phyloP scores from a whole-genome alignment of 176 grass and related monocot species.

The Eragrostis nindensis region DNA sequence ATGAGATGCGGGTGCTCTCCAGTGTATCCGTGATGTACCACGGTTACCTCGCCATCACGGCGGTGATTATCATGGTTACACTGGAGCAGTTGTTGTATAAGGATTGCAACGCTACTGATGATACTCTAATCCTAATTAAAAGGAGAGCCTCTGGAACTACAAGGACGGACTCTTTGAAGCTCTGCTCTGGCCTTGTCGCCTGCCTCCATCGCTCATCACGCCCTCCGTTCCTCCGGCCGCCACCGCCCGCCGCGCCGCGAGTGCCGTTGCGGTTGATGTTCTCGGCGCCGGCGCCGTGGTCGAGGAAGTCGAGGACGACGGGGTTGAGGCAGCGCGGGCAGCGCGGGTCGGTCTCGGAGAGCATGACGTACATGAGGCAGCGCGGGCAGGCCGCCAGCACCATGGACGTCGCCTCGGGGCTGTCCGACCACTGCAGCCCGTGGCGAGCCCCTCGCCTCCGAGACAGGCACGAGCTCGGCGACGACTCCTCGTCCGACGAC shows the following conservation, averaged over 20 bases:
- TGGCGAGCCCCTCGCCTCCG: constrained; percentile 58
- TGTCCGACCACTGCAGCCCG: constrained; percentile 55
- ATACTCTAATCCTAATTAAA: background rate
- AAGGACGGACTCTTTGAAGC: background rate
- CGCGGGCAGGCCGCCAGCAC: constrained; percentile 70
- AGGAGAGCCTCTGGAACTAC: too few relatives aligned
- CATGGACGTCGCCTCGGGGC: constrained; percentile 74
- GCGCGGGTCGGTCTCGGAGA: constrained; percentile 66
- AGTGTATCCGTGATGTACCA: constrained; percentile 68
- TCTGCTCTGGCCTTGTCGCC: background rate
- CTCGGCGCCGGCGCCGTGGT: constrained; percentile 1
- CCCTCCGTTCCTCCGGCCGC: constrained; percentile 44
- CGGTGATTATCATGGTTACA: constrained; percentile 61
- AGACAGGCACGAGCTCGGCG: constrained; percentile 78
- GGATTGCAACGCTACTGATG: background rate
- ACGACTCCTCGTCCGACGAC: constrained; percentile 51
- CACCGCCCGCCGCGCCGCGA: constrained; percentile 4
- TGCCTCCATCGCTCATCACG: constrained; percentile 8
- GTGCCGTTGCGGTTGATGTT: background rate
- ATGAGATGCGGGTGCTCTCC: background rate
- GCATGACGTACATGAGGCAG: constrained; percentile 88
- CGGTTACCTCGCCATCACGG: background rate
- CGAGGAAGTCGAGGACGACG: constrained; percentile 72
- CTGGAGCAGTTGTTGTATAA: constrained; percentile 20
- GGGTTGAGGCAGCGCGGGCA: constrained; percentile 76